Conservation (phyloP, 805 yeast species). For the Trichomonascus vanleenenianus region DNA sequence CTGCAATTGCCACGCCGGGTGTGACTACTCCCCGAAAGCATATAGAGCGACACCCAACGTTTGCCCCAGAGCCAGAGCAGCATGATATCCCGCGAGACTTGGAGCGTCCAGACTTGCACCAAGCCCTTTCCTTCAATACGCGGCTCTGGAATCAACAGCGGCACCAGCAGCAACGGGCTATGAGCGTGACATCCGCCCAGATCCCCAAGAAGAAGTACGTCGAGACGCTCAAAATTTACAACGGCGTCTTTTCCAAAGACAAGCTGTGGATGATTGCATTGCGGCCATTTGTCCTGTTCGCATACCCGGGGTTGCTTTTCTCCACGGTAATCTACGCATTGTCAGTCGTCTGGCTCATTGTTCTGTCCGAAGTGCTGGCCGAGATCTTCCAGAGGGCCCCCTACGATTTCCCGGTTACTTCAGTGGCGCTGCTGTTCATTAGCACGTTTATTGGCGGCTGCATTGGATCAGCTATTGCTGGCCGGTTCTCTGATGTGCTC, state of each 20-base stretch:
- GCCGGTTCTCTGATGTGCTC: constrained; percentile 42
- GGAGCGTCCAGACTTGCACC: background rate
- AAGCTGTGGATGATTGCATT: constrained; percentile 48
- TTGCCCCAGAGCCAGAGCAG: background rate
- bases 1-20: background rate
- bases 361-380: constrained; percentile 49
- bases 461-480: constrained; percentile 48
- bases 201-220: constrained; percentile 21
- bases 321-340: constrained; percentile 46
- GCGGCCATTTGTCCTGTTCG: constrained; percentile 43
- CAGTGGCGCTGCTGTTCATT: constrained; percentile 47
- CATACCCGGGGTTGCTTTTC: constrained; percentile 45
- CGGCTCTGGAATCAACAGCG: background rate
- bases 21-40: background rate
- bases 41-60: constrained; percentile 1
- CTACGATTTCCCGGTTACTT: constrained; percentile 38
- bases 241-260: constrained; percentile 44
- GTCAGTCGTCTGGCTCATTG: constrained; percentile 58
- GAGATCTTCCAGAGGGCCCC: constrained; percentile 40
- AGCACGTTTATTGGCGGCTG: constrained; percentile 53
- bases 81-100: background rate
- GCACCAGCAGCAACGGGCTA: background rate
- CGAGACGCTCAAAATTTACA: constrained; percentile 34
- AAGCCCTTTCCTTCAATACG: background rate
- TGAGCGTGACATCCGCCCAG: background rate